phyloP scores from a whole-genome alignment of 1,284 basidiomycete species.

The Microbotryum silenes-acaulis region DNA sequence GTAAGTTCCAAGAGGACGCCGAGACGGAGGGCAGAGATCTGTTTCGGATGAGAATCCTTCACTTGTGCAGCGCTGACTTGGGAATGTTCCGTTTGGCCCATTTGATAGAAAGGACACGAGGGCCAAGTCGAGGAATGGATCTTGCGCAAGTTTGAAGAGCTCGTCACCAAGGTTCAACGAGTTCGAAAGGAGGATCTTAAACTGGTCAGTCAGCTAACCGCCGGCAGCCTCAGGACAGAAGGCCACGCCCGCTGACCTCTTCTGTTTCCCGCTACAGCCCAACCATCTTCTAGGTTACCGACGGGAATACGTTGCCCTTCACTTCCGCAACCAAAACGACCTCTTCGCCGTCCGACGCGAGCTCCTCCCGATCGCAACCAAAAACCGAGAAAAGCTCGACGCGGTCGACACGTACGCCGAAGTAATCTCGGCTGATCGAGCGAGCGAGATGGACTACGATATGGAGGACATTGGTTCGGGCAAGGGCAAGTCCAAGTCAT shows the following conservation, averaged over 20 bases:
- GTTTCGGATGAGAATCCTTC: no score
- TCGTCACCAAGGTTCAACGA: conserved; percentile 67
- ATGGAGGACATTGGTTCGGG: conserved; percentile 48
- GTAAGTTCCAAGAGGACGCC: conserved; percentile 45
- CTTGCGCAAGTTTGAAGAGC: conserved; percentile 83
- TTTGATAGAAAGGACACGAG: conserved; percentile 67
- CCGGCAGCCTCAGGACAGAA: no score
- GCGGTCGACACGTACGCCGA: conserved; percentile 98
- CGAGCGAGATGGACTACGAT: conserved; percentile 47
- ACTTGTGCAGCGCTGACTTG: not conserved
- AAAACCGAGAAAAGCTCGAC: conserved; percentile 86
- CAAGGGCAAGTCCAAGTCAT: conserved; percentile 39
- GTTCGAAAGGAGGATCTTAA: conserved; percentile 89
- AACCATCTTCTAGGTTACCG: conserved; percentile 93
- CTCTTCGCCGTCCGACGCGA: conserved; percentile 81
- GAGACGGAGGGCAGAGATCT: not conserved
- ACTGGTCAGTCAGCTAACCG: conserved; percentile 45
- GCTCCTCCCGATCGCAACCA: conserved; percentile 76
- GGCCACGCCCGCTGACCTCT: not conserved
- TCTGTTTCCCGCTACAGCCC: conserved; percentile 45
- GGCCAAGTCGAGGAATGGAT: conserved; percentile 93
- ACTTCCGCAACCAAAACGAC: conserved; percentile 88
- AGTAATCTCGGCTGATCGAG: conserved; percentile 56
- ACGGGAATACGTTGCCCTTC: conserved; percentile 77
- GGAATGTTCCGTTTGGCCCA: not conserved